Percentiles rank a stretch among this genome's conserved stretches.
These are phyloP conservation scores for Sporisorium graminicola DNA, from an alignment of 1,284 basidiomycete species.

Conservation along the genomic window DNA sequence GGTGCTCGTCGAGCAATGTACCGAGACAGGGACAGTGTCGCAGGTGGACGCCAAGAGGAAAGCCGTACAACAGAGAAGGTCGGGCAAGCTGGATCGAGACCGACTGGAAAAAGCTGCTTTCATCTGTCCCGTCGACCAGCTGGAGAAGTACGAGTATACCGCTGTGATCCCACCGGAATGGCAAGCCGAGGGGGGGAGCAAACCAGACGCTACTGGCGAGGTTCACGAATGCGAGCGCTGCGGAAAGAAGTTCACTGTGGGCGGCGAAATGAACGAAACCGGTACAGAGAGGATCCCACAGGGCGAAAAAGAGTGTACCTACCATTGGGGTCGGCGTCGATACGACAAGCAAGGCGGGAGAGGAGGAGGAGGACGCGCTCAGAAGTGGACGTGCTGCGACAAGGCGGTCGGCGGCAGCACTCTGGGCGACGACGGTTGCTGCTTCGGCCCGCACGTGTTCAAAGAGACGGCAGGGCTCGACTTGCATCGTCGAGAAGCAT, in stretches of 20 bases:
- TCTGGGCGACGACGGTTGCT: conserved; percentile 57
- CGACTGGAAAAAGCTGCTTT: conserved; percentile 51
- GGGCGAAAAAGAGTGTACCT: conserved; percentile 54
- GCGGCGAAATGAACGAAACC: conserved; percentile 40
- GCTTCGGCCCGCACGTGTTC: conserved; percentile 65
- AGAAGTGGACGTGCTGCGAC: conserved; percentile 63
- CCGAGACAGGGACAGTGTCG: conserved; percentile 53
- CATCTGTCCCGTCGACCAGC: conserved; percentile 49
- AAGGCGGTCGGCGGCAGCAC: conserved; percentile 50
- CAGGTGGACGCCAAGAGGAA: conserved; percentile 55
- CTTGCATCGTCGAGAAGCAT: conserved; percentile 59
- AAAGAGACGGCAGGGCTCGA: conserved; percentile 56
- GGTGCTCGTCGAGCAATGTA: conserved; percentile 31
- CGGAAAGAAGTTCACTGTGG: conserved; percentile 54
- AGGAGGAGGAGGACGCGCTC: conserved; percentile 26
- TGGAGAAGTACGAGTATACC: conserved; percentile 54
- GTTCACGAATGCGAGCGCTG: conserved; percentile 60
- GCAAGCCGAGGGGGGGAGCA: conserved; percentile 44
- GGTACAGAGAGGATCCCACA: conserved; percentile 34
- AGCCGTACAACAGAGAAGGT: conserved; percentile 12
- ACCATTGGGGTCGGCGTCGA: conserved; percentile 60
- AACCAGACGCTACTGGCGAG: conserved; percentile 52
- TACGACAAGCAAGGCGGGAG: conserved; percentile 41
- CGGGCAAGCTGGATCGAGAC: conserved; percentile 39
- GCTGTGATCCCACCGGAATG: conserved; percentile 45